phyloP scores from a whole-genome alignment of 1,139 yeast species.

The Pichia kudriavzevii region DNA sequence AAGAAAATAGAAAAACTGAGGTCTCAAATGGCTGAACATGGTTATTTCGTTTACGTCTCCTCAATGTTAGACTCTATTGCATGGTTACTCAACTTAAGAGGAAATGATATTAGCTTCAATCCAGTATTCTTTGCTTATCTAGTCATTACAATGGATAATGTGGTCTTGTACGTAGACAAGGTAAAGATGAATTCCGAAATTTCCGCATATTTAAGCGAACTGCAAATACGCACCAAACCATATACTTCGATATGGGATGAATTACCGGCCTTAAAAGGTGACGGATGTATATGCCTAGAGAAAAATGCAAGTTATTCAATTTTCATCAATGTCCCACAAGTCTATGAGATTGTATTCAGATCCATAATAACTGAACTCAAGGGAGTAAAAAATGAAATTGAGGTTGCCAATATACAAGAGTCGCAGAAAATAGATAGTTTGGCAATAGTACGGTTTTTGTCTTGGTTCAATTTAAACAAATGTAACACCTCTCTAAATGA shows the following conservation, averaged over 20 bases:
- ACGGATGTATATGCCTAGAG: conserved; percentile 34
- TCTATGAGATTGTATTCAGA: conserved; percentile 19
- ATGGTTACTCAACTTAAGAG: conserved; percentile 49
- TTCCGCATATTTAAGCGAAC: conserved; percentile 27
- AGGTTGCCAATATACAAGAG: conserved; percentile 39
- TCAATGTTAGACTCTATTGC: conserved; percentile 48
- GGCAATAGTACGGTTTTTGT: conserved; percentile 43
- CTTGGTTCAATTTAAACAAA: conserved; percentile 41
- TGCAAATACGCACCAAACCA: conserved; percentile 29
- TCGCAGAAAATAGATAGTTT: conserved; percentile 52
- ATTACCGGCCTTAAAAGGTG: conserved; percentile 29
- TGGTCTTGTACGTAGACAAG: conserved; percentile 35
- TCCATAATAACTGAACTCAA: conserved; percentile 35
- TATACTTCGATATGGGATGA: conserved; percentile 40
- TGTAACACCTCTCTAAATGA: conserved; percentile 35
- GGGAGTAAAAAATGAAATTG: conserved; percentile 41
- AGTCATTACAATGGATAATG: conserved; percentile 30
- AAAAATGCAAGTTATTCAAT: conserved; percentile 43
- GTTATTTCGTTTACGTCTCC: conserved; percentile 27
- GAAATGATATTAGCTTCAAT: conserved; percentile 39
- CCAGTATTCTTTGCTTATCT: conserved; percentile 47
- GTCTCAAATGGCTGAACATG: conserved; percentile 13
- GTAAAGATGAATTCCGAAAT: conserved; percentile 29
- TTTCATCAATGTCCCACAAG: conserved; percentile 33
- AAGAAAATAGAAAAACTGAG: conserved; percentile 28